Evolutionary conservation across 2,329 filamentous ascomycete species (phyloP).

Genomic region (Neofusicoccum sp.): DNA sequence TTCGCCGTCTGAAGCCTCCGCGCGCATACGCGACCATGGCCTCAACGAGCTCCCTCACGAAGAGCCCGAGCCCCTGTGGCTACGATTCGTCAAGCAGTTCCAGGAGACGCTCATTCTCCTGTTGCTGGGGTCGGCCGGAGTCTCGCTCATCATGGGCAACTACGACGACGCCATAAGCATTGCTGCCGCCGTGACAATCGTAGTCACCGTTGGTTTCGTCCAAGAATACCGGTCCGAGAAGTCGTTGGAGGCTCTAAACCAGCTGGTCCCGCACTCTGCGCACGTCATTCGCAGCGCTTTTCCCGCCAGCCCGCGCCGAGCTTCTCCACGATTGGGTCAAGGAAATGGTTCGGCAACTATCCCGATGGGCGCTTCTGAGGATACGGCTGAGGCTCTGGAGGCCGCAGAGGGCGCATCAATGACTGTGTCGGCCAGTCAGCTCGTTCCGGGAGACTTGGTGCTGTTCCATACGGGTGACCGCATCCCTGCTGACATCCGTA

Average conservation of each 20-base stretch:
- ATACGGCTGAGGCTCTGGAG: slow-evolving; percentile 60
- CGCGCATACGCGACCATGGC: slow-evolving; percentile 76
- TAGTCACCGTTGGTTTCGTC: slow-evolving; percentile 92
- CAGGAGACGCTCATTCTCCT: slow-evolving; percentile 92
- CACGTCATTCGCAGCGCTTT: slow-evolving; percentile 73
- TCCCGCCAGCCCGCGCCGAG: background rate
- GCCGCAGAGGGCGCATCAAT: slow-evolving; percentile 70
- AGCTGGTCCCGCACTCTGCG: slow-evolving; percentile 90
- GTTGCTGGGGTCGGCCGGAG: slow-evolving; percentile 81
- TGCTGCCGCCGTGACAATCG: slow-evolving; percentile 91
- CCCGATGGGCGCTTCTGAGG: slow-evolving; percentile 42
- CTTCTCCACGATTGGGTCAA: background rate
- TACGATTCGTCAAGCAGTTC: slow-evolving; percentile 94
- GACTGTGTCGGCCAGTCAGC: slow-evolving; percentile 80
- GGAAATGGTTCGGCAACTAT: slow-evolving; percentile 22
- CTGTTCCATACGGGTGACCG: slow-evolving; percentile 94
- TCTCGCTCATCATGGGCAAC: slow-evolving; percentile 89
- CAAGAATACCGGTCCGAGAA: slow-evolving; percentile 98
- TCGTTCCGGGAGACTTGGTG: slow-evolving; percentile 91
- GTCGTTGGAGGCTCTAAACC: slow-evolving; percentile 90
- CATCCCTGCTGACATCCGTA: slow-evolving; percentile 92
- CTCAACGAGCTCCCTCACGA: slow-evolving; percentile 95
- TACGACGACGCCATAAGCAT: slow-evolving; percentile 95
- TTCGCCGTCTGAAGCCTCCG: slow-evolving; percentile 74
- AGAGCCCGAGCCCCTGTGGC: slow-evolving; percentile 88